Base-by-base conservation (phyloP, 2,329 filamentous ascomycete genomes). In the Aspergillus bombycis region DNA sequence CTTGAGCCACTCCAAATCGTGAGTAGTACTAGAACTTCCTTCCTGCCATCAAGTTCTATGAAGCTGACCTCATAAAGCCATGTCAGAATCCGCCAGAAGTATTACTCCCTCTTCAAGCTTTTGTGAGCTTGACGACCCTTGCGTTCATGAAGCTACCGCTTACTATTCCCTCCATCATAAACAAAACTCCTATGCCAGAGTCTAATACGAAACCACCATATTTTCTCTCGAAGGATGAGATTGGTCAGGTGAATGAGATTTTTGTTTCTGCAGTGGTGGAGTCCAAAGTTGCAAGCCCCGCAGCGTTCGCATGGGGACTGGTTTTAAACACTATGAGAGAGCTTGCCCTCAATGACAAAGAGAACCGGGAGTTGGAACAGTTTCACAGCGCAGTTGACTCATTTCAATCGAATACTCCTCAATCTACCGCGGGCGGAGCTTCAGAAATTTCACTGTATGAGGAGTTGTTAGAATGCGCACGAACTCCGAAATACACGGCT, bases 271-370 rank as follows among this genome's bases (percentile, higher is more conserved):
- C 88, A 14, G 83, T 83, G 32, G 74, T 79, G 23, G 84, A 84
- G 19, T 82, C 86, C n/a, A 81, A 83, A 43, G 86, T 87, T 41
- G 91, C 91, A 23, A 88, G 87, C 61, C 92, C 92, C 1, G 88
- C 91, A 21, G 85, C 92, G 23, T 91, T 96, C 68, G 87, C 91
- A 3, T 98, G 94, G 94, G 88, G 89, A 4, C 82, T 94, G 55
- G 86, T 97, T 30, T 82, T 94, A 11, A 86, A 91, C 71, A 84
- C 86, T 30, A 87, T 95, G 80, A 87, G 88, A 68, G 80, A 87
- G 48, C 86, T 86, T 14, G 90, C 88, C 67, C 83, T 86, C 62
- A 83, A 82, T 57, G 83, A 89, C 53, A 87, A 86, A 45, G 88
- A 91, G 72, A 72, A 68, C n/a, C 75, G 80, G 60, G 79, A 83